phyloP scores from a whole-genome alignment of 2,329 filamentous ascomycete species.

The Cordyceps tenuipes region DNA sequence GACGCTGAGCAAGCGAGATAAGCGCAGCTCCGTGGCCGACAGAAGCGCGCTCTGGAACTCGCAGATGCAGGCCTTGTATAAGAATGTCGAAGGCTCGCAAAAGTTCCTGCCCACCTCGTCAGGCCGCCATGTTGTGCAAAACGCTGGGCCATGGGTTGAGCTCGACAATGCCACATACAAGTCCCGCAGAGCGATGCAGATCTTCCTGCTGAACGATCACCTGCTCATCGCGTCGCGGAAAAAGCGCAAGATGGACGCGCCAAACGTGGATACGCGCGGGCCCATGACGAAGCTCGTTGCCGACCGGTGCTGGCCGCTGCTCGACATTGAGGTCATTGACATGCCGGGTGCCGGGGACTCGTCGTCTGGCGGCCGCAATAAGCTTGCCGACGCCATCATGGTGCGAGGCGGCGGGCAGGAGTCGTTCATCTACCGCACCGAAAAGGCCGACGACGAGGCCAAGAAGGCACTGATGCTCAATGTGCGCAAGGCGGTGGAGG shows the following conservation, averaged over 20 bases:
- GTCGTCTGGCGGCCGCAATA: slow-evolving; percentile 44
- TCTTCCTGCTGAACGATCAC: slow-evolving; percentile 92
- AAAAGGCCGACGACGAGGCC: slow-evolving; percentile 68
- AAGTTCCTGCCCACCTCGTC: slow-evolving; percentile 88
- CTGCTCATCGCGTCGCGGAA: slow-evolving; percentile 84
- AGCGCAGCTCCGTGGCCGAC: slow-evolving; percentile 79
- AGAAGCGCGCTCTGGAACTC: slow-evolving; percentile 59
- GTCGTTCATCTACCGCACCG: slow-evolving; percentile 89
- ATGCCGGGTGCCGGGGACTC: slow-evolving; percentile 61
- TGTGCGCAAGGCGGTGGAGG: slow-evolving; percentile 86
- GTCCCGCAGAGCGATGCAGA: slow-evolving; percentile 76
- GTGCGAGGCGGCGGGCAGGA: slow-evolving; percentile 78
- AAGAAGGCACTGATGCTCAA: slow-evolving; percentile 78
- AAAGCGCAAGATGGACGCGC: slow-evolving; percentile 75
- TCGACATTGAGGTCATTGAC: slow-evolving; percentile 89
- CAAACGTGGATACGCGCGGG: slow-evolving; percentile 39
- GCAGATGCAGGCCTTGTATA: slow-evolving; percentile 74
- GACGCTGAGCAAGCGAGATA: slow-evolving; percentile 61
- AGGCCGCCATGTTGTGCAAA: slow-evolving; percentile 88
- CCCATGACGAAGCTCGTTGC: slow-evolving; percentile 73
- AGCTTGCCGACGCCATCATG: slow-evolving; percentile 79
- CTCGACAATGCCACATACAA: slow-evolving; percentile 97
- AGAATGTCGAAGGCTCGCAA: slow-evolving; percentile 94
- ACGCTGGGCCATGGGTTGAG: slow-evolving; percentile 91
- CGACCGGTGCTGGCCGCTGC: slow-evolving; percentile 86